Conservation (phyloP, 805 yeast genomes). For the Naumovozyma baii region DNA sequence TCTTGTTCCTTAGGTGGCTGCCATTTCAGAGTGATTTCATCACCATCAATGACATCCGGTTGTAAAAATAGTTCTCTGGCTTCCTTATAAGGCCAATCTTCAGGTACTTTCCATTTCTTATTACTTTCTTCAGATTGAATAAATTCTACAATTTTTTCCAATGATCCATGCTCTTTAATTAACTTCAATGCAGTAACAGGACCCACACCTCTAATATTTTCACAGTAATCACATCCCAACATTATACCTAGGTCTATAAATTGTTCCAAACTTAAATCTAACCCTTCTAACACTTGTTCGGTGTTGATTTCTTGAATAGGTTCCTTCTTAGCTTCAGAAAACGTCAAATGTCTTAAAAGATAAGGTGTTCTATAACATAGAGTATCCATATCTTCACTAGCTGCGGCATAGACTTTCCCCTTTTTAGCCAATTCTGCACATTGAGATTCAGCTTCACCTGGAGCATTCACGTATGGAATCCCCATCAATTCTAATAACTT, state of each 20-base stretch:
- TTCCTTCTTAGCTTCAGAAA: conserved; percentile 85
- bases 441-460: conserved; percentile 98
- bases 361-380: conserved; percentile 82
- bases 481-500: conserved; percentile 80
- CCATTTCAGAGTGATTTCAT: conserved; percentile 72
- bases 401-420: conserved; percentile 94
- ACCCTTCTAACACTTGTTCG: conserved; percentile 58
- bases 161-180: conserved; percentile 71
- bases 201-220: conserved; percentile 89
- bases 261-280: conserved; percentile 61
- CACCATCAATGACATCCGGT: conserved; percentile 67
- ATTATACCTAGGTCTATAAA: conserved; percentile 88
- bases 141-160: conserved; percentile 66
- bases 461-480: conserved; percentile 85
- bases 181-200: conserved; percentile 89
- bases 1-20: conserved; percentile 79
- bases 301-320: conserved; percentile 81
- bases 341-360: conserved; percentile 80
- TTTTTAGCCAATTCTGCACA: conserved; percentile 86
- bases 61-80: conserved; percentile 75
- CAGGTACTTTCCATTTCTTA: conserved; percentile 82
- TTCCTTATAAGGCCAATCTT: conserved; percentile 85
- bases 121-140: conserved; percentile 40
- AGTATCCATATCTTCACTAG: conserved; percentile 98
- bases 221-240: conserved; percentile 95